Percentiles rank a stretch among this genome's conserved stretches.
Conservation (phyloP, 768 basidiomycete species). For the Russula sp. region DNA sequence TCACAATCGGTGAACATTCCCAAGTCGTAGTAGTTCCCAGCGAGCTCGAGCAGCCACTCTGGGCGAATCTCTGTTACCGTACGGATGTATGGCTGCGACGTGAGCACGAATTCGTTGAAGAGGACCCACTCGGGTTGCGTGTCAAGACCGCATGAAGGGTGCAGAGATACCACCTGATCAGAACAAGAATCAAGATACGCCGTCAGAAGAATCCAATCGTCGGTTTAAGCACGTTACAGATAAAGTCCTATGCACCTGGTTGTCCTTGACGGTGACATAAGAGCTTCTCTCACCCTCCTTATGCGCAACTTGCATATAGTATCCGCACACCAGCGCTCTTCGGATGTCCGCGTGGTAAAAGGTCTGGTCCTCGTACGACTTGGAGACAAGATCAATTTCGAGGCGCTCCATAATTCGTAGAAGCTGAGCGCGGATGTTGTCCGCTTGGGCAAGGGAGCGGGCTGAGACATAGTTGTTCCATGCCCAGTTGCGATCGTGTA, state of each 20-base stretch:
- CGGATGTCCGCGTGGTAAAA: slow-evolving; percentile 62
- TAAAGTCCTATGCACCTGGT: slow-evolving; percentile 60
- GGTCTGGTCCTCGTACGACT: slow-evolving; percentile 46
- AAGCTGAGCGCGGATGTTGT: slow-evolving; percentile 87
- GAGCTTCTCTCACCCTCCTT: slow-evolving; percentile 84
- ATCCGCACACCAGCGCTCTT: slow-evolving; percentile 81
- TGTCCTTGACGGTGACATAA: slow-evolving; percentile 91
- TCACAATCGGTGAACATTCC: slow-evolving; percentile 50
- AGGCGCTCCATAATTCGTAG: slow-evolving; percentile 87
- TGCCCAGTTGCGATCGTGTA: slow-evolving; percentile 77
- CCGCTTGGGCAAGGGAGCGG: slow-evolving; percentile 80
- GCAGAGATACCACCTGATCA: slow-evolving; percentile 58
- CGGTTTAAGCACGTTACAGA: background rate
- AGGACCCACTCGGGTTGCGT: slow-evolving; percentile 87
- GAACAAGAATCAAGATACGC: slow-evolving; percentile 35
- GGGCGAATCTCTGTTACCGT: slow-evolving; percentile 84
- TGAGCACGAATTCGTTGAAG: slow-evolving; percentile 93
- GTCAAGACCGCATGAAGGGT: slow-evolving; percentile 84
- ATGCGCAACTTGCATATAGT: slow-evolving; percentile 98
- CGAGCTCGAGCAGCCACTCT: slow-evolving; percentile 74
- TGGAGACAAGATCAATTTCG: slow-evolving; percentile 68
- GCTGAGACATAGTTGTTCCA: slow-evolving; percentile 84
- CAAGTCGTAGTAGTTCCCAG: slow-evolving; percentile 63
- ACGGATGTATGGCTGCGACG: slow-evolving; percentile 80
- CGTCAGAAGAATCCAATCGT: background rate